Base-by-base conservation (phyloP, 208 protist genomes). In the Trypanosoma conorhini region DNA sequence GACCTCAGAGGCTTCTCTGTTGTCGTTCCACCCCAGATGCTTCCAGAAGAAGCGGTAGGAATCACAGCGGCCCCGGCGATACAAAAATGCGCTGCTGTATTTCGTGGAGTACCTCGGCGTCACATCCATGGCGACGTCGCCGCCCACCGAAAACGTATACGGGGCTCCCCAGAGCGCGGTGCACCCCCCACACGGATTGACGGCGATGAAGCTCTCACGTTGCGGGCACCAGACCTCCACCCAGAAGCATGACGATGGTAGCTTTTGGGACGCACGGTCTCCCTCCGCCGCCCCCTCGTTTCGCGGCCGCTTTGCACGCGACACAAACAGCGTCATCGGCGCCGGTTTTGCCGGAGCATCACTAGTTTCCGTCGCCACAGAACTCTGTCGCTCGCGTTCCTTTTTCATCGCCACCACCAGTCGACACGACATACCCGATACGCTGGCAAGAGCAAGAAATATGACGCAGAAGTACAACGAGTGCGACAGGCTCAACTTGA, bases 161-260 rank as follows among this genome's bases (percentile, higher is more conserved):
- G 89, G 81, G 3, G 89, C 82, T 24, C 88, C 89, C 86, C 88
- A 97, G 13, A 94, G 62, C 46, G 89, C 93, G 1, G 88, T 71
- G 59, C 82, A 92, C 21, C 76, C 80, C 12, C 58, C 59, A 69
- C 88, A 94, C 21, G 92, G 89, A 56, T 97, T 97, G 12, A 95
- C 88, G 1, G 92, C 87, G 28, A 97, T 75, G 63, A 87, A 97
- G 35, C 52, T 80, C 55, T 91, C 68, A n/a, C 88, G 79, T 61
- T 93, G 82, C 7, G 80, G 70, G 42, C 87, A 87, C 92, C 92
- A 97, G 62, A 97, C 92, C 65, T 97, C 89, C 21, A 87, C 79
- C 92, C 92, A 97, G 62, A 89, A 93, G 67, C 86, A 94, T 38
- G 86, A 93, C 12, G 77, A 85, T 19, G 86, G 88, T 12, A 89